Percentiles rank a stretch among this genome's conserved stretches.
Evolutionary conservation across 192 early-diverging fungal genomes (phyloP).

Genomic region (Mortierella alpina): DNA sequence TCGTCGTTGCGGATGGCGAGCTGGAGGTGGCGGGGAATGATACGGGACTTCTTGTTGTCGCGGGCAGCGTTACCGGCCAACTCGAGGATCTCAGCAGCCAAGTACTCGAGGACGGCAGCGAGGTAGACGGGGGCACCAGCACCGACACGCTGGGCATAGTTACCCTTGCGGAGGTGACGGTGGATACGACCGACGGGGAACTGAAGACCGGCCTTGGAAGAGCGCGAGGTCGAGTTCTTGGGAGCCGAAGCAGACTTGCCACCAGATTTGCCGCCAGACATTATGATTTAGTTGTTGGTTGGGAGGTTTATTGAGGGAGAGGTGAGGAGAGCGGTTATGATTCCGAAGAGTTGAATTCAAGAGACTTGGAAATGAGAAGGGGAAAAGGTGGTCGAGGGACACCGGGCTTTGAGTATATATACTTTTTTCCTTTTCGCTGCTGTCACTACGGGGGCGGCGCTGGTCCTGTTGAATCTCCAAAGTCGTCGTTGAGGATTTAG

Average conservation of each 20-base stretch:
- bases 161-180: slow-evolving; percentile 91
- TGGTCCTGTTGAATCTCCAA: no score
- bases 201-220: slow-evolving; percentile 91
- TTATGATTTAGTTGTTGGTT: slow-evolving; percentile 40
- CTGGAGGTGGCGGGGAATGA: slow-evolving; percentile 95
- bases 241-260: slow-evolving; percentile 72
- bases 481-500: no score
- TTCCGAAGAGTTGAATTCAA: not conserved
- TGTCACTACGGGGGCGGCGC: no score
- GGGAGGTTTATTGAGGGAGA: not conserved
- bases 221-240: slow-evolving; percentile 77
- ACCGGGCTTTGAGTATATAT: no score
- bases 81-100: slow-evolving; percentile 96
- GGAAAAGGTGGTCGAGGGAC: not conserved
- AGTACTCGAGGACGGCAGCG: slow-evolving; percentile 95
- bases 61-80: slow-evolving; percentile 95
- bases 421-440: no score
- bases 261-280: slow-evolving; percentile 77
- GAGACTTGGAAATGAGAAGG: not conserved
- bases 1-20: slow-evolving; percentile 95
- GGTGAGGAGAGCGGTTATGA: slow-evolving; percentile 6
- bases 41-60: slow-evolving; percentile 95
- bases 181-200: slow-evolving; percentile 98
- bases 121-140: slow-evolving; percentile 95
- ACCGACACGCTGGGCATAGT: slow-evolving; percentile 93